Evolutionary conservation across 768 basidiomycete species (phyloP).

Genomic region (Tylopilus vinaceipallidus): DNA sequence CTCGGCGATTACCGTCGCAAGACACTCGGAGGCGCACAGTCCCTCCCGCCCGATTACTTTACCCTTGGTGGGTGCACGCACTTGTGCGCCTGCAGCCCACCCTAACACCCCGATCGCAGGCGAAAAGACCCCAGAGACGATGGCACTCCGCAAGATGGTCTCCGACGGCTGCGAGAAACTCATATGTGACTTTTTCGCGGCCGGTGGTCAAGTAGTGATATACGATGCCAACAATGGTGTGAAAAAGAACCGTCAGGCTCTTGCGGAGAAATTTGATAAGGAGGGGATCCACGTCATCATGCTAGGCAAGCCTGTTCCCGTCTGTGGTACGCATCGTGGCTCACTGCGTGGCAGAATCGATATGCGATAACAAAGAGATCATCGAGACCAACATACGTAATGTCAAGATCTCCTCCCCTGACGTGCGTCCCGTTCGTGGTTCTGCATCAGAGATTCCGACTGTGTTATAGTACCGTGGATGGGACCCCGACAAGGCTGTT

Average conservation of each 20-base stretch:
- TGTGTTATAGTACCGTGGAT: conserved; percentile 71
- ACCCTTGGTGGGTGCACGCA: conserved; percentile 53
- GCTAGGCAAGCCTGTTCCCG: conserved; percentile 60
- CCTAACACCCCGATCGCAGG: conserved; percentile 40
- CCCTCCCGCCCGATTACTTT: conserved; percentile 92
- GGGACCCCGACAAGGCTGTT: conserved; percentile 91
- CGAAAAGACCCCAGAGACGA: conserved; percentile 77
- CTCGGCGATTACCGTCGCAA: conserved; percentile 94
- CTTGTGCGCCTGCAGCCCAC: not conserved
- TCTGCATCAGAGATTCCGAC: conserved; percentile 1
- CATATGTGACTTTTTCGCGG: conserved; percentile 85
- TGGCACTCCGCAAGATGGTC: conserved; percentile 70
- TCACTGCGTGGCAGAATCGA: conserved; percentile 59
- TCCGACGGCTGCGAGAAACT: conserved; percentile 83
- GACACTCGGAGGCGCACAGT: conserved; percentile 82
- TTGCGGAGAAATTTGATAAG: conserved; percentile 85
- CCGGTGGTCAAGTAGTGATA: conserved; percentile 92
- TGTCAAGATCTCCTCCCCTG: conserved; percentile 98
- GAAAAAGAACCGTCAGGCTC: conserved; percentile 56
- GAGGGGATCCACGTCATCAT: conserved; percentile 90
- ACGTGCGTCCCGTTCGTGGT: conserved; percentile 53
- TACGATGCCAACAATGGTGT: conserved; percentile 98
- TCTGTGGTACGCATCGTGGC: not conserved
- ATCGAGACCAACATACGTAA: conserved; percentile 93
- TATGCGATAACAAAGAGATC: conserved; percentile 90